Evolutionary conservation across 805 yeast species (phyloP).

Genomic region (Saccharomycopsis capsularis): DNA sequence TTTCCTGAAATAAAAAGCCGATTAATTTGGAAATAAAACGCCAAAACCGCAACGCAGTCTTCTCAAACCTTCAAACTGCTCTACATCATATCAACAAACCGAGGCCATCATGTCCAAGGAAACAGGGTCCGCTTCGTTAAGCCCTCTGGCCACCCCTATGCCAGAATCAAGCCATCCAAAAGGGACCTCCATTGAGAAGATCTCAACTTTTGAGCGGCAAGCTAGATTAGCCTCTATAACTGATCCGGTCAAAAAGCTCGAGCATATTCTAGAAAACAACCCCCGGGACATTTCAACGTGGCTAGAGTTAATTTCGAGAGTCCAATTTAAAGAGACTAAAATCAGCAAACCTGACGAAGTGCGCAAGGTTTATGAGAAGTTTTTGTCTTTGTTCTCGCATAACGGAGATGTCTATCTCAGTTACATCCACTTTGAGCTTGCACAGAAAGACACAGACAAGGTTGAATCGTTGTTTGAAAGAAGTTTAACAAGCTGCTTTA

Average conservation of each 20-base stretch:
- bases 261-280: slow-evolving; percentile 44
- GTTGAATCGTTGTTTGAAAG: slow-evolving; percentile 63
- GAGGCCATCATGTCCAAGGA: no score
- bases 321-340: slow-evolving; percentile 41
- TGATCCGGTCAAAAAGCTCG: slow-evolving; percentile 45
- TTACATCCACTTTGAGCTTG: slow-evolving; percentile 59
- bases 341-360: slow-evolving; percentile 48
- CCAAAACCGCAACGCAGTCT: no score
- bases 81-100: no score
- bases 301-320: slow-evolving; percentile 44
- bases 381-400: slow-evolving; percentile 58
- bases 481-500: slow-evolving; percentile 54
- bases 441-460: slow-evolving; percentile 54
- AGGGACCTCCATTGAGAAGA: neutral
- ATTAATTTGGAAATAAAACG: no score
- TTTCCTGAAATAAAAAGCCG: no score
- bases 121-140: no score
- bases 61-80: no score
- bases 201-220: slow-evolving; percentile 3
- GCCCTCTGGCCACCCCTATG: slow-evolving; percentile 3
- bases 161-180: neutral
- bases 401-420: slow-evolving; percentile 69
- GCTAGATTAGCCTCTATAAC: neutral
- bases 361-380: slow-evolving; percentile 49
- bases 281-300: slow-evolving; percentile 52